Evolutionary conservation across 768 basidiomycete species (phyloP).

Genomic region (Boletus barrowsii): DNA sequence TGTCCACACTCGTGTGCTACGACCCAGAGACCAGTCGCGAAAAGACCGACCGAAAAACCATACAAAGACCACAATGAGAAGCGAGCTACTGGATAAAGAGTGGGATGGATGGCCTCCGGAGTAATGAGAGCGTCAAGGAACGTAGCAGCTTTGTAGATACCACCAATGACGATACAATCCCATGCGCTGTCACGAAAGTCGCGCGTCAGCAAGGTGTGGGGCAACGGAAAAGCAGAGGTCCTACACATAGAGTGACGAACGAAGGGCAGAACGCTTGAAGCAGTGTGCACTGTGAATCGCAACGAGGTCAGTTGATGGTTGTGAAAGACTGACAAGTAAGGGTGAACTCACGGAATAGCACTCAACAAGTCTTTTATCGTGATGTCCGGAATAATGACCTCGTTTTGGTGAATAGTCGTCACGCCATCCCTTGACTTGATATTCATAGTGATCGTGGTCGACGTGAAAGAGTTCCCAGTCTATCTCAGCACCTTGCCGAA

Average conservation of each 20-base stretch:
- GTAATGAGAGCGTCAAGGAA: constrained; percentile 64
- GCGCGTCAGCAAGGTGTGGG: constrained; percentile 11
- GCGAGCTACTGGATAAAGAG: constrained; percentile 58
- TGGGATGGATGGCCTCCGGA: constrained; percentile 51
- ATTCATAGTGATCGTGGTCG: constrained; percentile 21
- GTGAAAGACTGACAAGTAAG: constrained; percentile 1
- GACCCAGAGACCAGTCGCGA: constrained; percentile 92
- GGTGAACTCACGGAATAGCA: constrained; percentile 68
- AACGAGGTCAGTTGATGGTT: background rate
- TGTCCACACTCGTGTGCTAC: constrained; percentile 95
- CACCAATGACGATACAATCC: constrained; percentile 70
- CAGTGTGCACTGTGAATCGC: constrained; percentile 63
- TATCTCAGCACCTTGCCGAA: constrained; percentile 2
- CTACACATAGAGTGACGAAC: constrained; percentile 76
- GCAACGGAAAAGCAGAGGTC: constrained; percentile 18
- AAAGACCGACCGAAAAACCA: constrained; percentile 77
- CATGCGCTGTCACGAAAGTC: constrained; percentile 48
- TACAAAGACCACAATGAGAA: constrained; percentile 78
- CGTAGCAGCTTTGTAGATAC: constrained; percentile 63
- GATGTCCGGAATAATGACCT: constrained; percentile 74
- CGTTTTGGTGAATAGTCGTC: constrained; percentile 50
- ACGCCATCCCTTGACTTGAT: constrained; percentile 11
- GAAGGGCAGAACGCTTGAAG: constrained; percentile 83
- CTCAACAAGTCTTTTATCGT: constrained; percentile 83
- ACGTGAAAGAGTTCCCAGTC: constrained; percentile 2